A percentile compares a stretch with the other conserved stretches of the same genome.
phyloP scores from a whole-genome alignment of 768 basidiomycete species.

The Suillus occidentalis region DNA sequence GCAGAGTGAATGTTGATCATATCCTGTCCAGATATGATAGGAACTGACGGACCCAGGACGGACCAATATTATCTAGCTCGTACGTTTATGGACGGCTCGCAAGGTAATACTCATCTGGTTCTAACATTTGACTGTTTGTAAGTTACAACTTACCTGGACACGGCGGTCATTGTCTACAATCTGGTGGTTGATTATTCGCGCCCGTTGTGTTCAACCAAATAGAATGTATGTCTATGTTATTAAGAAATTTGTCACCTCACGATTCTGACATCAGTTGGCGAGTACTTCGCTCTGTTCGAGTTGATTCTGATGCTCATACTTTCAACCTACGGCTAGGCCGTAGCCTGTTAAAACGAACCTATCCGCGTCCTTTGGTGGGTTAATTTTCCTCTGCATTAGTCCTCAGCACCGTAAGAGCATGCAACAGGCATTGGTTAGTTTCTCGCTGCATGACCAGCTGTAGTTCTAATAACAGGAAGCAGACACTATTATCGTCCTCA shows the following conservation, averaged over 20 bases:
- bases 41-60: not conserved
- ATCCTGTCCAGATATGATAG: not conserved
- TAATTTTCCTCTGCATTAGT: not conserved
- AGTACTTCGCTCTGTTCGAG: not conserved
- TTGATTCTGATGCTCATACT: not conserved
- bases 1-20: not conserved
- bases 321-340: not conserved
- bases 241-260: not conserved
- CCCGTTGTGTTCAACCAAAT: not conserved
- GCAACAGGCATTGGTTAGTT: not conserved
- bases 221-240: not conserved
- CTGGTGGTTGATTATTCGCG: not conserved
- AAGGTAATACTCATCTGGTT: not conserved
- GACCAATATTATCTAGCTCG: not conserved
- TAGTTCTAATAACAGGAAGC: not conserved
- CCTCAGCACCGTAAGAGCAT: not conserved
- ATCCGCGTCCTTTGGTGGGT: not conserved
- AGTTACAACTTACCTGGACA: not conserved
- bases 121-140: not conserved
- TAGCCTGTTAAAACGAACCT: fast-evolving
- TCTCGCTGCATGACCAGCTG: not conserved
- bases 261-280: not conserved
- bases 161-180: not conserved
- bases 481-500: not conserved
- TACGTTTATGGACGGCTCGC: not conserved